phyloP scores from a whole-genome alignment of 2,329 filamentous ascomycete species.

The Neofusicoccum kwambonambiense region DNA sequence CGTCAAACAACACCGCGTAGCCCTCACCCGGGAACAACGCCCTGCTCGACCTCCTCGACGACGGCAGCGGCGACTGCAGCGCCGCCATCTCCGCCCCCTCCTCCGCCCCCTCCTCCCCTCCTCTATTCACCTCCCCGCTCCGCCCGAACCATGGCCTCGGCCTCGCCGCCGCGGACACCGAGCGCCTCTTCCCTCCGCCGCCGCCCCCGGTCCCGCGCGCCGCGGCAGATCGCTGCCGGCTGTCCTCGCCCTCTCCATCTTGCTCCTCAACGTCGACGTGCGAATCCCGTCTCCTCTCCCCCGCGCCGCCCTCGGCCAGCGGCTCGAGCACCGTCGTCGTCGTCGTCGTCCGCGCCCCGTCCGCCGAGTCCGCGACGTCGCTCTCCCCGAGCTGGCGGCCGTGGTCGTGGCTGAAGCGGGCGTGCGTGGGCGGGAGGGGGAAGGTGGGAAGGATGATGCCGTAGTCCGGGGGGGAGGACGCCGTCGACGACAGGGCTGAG shows the following conservation, averaged over 20 bases:
- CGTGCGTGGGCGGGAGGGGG: constrained; percentile 1
- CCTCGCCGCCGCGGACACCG: neutral
- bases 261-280: neutral
- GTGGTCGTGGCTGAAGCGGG: neutral
- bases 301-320: neutral
- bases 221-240: neutral
- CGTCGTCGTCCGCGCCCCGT: neutral
- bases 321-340: neutral
- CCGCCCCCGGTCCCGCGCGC: neutral
- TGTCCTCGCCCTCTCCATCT: neutral
- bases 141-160: neutral
- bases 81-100: neutral
- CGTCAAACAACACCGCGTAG: neutral
- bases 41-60: neutral
- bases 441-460: neutral
- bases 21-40: neutral
- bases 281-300: neutral
- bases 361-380: neutral
- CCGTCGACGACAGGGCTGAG: no score
- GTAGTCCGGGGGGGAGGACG: neutral
- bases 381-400: neutral
- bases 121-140: neutral
- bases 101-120: neutral
- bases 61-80: no score
- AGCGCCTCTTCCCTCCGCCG: no score